Conservation (phyloP, 1,139 yeast species). For the Debaryomycetaceae sp. region DNA sequence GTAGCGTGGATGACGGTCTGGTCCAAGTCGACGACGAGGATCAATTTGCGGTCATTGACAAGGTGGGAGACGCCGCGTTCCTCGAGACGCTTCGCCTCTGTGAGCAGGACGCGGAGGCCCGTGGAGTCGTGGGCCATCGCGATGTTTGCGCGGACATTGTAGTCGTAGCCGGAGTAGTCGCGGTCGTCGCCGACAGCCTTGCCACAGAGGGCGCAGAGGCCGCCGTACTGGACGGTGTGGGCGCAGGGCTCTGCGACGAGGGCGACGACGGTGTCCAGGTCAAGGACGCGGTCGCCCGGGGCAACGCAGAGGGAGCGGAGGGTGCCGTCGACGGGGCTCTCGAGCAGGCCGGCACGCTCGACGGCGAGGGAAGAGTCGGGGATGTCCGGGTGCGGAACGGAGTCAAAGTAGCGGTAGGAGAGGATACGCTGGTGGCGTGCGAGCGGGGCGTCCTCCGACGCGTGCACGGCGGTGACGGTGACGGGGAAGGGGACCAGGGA, state of each 20-base stretch:
- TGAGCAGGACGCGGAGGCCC: constrained; percentile 73
- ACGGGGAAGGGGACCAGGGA: constrained; percentile 59
- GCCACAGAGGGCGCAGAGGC: constrained; percentile 92
- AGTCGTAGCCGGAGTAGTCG: constrained; percentile 67
- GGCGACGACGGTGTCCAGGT: constrained; percentile 39
- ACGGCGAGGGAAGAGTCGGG: constrained; percentile 30
- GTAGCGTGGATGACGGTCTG: constrained; percentile 98
- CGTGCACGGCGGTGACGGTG: constrained; percentile 43
- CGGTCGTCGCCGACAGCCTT: constrained; percentile 69
- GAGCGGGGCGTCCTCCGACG: constrained; percentile 34
- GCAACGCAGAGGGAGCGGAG: constrained; percentile 39
- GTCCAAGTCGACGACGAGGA: constrained; percentile 90
- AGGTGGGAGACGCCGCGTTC: constrained; percentile 53
- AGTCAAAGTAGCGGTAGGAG: constrained; percentile 59
- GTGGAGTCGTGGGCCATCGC: constrained; percentile 85
- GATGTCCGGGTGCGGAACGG: constrained; percentile 45
- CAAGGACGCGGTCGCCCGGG: constrained; percentile 51
- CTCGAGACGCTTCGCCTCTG: constrained; percentile 83
- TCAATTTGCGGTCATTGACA: constrained; percentile 54
- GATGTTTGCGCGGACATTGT: constrained; percentile 71
- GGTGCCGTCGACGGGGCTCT: constrained; percentile 73
- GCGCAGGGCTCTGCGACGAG: constrained; percentile 72
- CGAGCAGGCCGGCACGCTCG: constrained; percentile 61
- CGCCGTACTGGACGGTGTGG: constrained; percentile 93
- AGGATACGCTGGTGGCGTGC: constrained; percentile 45